Base-by-base conservation (phyloP, 2,329 filamentous ascomycete genomes). In the Calcarisporium arbuscula region DNA sequence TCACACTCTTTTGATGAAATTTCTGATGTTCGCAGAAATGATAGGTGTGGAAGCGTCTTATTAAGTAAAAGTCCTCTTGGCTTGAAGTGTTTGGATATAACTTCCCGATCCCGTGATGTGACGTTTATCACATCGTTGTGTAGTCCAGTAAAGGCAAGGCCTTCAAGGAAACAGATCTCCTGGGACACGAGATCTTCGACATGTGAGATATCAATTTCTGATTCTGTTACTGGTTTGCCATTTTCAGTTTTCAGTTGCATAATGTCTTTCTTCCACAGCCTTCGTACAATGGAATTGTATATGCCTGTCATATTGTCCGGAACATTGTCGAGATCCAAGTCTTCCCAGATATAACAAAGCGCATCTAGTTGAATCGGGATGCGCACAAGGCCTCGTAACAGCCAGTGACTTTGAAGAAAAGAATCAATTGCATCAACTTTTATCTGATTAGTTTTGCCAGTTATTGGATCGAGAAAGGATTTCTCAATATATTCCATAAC, bases 401-500 rank as follows among this genome's bases (percentile, higher is more conserved):
- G 43, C 35, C 17, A 32, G 38, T 57, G 54, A 0, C 35, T 7
- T 29, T 57, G 5, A 7, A 68, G 46, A 25, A 62, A 67, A 4
- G 40, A 35, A 19, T 46, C 32, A 11, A 67, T 46, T 7, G 55
- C 34, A 14, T 43, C 11, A 11, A 39, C 35, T 11, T 26, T 16
- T 34, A 15, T 26, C 8, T 17, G 19, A 17, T 23, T 14, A 2
- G 15, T 17, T 21, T 38, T 27, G 10, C n/a, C n/a, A n/a, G n/a
- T n/a, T n/a, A n/a, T n/a, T n/a, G n/a, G n/a, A n/a, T n/a, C n/a
- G n/a, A n/a, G n/a, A n/a, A n/a, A n/a, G n/a, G n/a, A n/a, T n/a
- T n/a, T n/a, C n/a, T n/a, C n/a, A n/a, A 32, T 19, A 40, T 65
- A 64, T 0, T 30, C 39, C 3, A 51, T 19, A 4, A 65, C 54